Base-by-base conservation (phyloP, 2,329 filamentous ascomycete species). In the Sporothrix pallida region DNA sequence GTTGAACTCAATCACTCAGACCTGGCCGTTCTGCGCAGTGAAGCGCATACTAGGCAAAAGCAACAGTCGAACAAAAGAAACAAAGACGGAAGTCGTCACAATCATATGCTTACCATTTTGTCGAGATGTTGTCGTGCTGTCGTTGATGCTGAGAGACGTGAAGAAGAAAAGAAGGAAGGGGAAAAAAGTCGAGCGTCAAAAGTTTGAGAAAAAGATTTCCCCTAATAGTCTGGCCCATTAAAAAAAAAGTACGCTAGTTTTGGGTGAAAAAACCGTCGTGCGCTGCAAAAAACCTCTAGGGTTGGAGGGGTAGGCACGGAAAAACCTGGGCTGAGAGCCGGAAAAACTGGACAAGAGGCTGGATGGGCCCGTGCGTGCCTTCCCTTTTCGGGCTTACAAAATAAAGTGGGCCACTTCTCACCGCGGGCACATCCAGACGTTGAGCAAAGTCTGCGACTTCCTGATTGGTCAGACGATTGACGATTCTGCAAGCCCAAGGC, bases 41-140 rank as follows among this genome's bases (percentile, higher is more conserved):
- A 72, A 20, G 74, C 56, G 74, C 75, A 75, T 77, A 77, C 76
- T 77, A 74, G 70, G 72, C 76, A 71, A 17, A 60, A 76, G 70
- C 75, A 73, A 62, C 20, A 70, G 79, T 84, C 78, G 83, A 78
- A 63, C 13, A 31, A 20, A 50, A 37, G 31, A 37, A 37, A 37
- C 31, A 37, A 3, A 50, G 20, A 60, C 42, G 23, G n/a, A 42
- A 81, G 80, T 83, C 81, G 84, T 82, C 79, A 56, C 58, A 82
- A 81, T 85, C 78, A 83, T 78, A 78, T 84, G 85, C 88, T 90
- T 89, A 91, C 88, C 88, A 90, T 90, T 83, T 86, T 83, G 84
- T 84, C 84, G 83, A 50, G 42, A 71, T 81, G 81, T 83, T 81
- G 84, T 83, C 80, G 50, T 72, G 82, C 81, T 83, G 82, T 76